Evolutionary conservation across 2,329 filamentous ascomycete genomes (phyloP).

Genomic region (Colletotrichum sp.): DNA sequence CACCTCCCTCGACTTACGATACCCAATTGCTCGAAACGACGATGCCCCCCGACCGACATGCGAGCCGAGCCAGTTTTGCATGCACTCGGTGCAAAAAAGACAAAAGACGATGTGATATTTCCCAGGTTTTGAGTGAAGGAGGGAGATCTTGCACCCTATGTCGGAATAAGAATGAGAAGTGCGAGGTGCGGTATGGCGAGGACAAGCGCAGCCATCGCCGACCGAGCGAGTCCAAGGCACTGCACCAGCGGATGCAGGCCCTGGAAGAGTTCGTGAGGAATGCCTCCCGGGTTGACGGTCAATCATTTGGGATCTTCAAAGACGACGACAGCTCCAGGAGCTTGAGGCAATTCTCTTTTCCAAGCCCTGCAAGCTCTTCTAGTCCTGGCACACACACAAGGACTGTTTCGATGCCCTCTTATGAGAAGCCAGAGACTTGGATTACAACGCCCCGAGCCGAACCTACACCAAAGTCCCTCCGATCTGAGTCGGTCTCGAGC

Average conservation of each 20-base stretch:
- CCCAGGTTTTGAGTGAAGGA: neutral
- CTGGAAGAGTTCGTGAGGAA: slow-evolving; percentile 13
- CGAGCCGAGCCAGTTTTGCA: slow-evolving; percentile 17
- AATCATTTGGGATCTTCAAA: neutral
- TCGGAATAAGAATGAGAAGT: slow-evolving; percentile 17
- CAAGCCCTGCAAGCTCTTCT: neutral
- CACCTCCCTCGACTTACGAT: neutral
- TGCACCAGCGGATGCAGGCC: slow-evolving; percentile 13
- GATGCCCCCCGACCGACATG: slow-evolving; percentile 14
- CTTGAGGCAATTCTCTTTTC: neutral
- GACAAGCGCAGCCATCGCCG: slow-evolving; percentile 15
- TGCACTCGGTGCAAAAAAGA: slow-evolving; percentile 18
- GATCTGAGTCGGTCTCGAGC: slow-evolving; percentile 4
- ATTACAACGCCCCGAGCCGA: neutral
- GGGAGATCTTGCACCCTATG: slow-evolving; percentile 10
- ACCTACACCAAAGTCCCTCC: neutral
- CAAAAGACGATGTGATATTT: slow-evolving; percentile 16
- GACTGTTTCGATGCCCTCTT: neutral
- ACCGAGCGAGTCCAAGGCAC: slow-evolving; percentile 1
- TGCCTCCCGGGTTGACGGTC: neutral
- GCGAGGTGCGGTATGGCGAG: slow-evolving; percentile 15
- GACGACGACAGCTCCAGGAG: neutral
- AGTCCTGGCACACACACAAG: neutral
- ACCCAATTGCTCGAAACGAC: neutral
- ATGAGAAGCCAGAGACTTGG: neutral